phyloP scores from a whole-genome alignment of 129 eudicot genomes.

The Arctium minus region DNA sequence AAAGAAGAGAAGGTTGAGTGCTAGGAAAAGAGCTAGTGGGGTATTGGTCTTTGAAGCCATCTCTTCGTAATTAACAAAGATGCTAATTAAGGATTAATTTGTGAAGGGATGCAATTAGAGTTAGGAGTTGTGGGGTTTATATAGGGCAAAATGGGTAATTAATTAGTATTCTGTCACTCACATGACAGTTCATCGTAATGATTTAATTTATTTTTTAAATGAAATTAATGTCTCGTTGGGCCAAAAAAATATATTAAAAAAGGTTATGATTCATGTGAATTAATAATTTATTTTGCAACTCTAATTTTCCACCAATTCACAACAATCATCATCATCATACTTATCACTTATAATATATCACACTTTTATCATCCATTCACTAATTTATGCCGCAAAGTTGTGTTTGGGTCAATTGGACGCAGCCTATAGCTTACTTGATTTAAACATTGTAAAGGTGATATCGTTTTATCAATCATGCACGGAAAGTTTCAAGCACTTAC shows the following conservation, averaged over 20 bases:
- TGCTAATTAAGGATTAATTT: background rate
- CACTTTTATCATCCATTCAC: too few relatives aligned
- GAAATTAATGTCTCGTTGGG: too few relatives aligned
- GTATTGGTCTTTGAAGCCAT: conserved; percentile 36
- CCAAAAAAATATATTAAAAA: background rate
- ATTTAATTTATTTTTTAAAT: background rate
- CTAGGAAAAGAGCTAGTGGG: conserved; percentile 34
- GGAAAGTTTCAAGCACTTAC: too few relatives aligned
- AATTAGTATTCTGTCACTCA: background rate
- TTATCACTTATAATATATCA: too few relatives aligned
- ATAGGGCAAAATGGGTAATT: conserved; percentile 16
- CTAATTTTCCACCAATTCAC: background rate
- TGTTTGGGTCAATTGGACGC: too few relatives aligned
- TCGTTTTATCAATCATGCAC: too few relatives aligned
- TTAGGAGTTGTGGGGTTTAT: conserved; percentile 15
- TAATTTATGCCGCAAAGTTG: too few relatives aligned
- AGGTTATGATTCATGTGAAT: background rate
- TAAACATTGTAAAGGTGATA: too few relatives aligned
- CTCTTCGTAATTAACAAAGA: background rate
- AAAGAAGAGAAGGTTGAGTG: conserved; percentile 53
- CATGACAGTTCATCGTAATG: background rate
- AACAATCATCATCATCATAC: background rate
- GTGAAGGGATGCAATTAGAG: conserved; percentile 16
- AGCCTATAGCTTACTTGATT: too few relatives aligned
- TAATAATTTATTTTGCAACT: background rate